Evolutionary conservation across 23 red algal species (phyloP).

Genomic region (Gracilaria gracilis): DNA sequence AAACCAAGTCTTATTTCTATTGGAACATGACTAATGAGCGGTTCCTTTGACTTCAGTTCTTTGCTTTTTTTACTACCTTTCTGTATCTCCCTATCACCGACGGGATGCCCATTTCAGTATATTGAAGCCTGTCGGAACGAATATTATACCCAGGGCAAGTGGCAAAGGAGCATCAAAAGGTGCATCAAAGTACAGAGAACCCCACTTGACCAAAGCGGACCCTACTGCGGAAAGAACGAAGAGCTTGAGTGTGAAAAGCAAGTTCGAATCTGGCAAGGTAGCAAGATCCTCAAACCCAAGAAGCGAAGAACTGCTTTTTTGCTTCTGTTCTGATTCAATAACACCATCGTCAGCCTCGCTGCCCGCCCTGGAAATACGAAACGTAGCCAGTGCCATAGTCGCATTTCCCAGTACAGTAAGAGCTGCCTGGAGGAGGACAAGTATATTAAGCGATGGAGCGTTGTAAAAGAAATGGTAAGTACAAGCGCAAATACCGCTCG

Average conservation of each 20-base stretch:
- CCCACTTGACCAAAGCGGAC: constrained; percentile 80
- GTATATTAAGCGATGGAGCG: constrained; percentile 46
- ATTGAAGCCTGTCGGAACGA: constrained; percentile 75
- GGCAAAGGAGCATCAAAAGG: constrained; percentile 55
- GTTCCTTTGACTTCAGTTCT: not conserved
- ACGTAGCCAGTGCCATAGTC: constrained; percentile 62
- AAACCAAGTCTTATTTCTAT: not conserved
- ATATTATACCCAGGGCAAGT: constrained; percentile 51
- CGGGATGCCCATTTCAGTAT: constrained; percentile 75
- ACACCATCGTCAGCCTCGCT: not conserved
- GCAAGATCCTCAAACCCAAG: constrained; percentile 51
- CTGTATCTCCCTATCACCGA: not conserved
- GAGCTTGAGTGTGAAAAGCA: constrained; percentile 47
- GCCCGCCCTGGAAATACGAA: constrained; percentile 33
- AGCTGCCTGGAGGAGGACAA: constrained; percentile 74
- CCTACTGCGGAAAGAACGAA: constrained; percentile 43
- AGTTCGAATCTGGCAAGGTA: constrained; percentile 23
- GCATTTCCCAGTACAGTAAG: constrained; percentile 78
- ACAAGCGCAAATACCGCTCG: constrained; percentile 80
- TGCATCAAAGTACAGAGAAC: constrained; percentile 48
- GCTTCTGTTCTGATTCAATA: not conserved
- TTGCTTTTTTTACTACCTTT: not conserved
- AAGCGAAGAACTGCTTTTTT: not conserved
- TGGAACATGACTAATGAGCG: not conserved
- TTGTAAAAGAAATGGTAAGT: constrained; percentile 88